Conservation (phyloP, 2,329 filamentous ascomycete genomes). For the Acephala macrosclerotiorum region DNA sequence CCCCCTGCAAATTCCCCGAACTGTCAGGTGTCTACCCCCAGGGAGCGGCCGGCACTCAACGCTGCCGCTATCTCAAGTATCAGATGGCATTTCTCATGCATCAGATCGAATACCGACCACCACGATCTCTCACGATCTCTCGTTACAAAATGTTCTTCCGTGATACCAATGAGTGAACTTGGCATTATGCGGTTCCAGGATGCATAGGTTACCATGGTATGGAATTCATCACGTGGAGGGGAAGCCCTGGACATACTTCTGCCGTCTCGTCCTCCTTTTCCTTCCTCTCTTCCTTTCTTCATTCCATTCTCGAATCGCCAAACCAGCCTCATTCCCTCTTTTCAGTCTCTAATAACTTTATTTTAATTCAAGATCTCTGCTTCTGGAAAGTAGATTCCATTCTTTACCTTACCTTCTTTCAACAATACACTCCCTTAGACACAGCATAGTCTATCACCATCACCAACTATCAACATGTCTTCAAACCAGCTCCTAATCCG, state of each 20-base stretch:
- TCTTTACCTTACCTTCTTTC: too few relatives aligned
- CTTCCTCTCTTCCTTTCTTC: background rate
- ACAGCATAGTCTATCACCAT: too few relatives aligned
- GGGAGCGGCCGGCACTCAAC: background rate
- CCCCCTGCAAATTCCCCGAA: background rate
- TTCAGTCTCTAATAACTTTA: too few relatives aligned
- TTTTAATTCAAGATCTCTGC: conserved; percentile 14
- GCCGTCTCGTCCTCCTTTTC: background rate
- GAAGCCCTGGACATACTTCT: conserved; percentile 4
- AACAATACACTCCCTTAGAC: background rate
- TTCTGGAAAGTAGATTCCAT: conserved; percentile 24
- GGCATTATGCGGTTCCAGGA: background rate
- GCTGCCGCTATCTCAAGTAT: conserved; percentile 12
- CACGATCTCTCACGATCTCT: background rate
- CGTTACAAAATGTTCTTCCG: conserved; percentile 7
- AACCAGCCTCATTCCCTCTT: background rate
- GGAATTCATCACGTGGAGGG: background rate
- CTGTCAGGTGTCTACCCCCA: conserved; percentile 1
- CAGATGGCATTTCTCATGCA: conserved; percentile 16
- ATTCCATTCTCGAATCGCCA: conserved; percentile 9
- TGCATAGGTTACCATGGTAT: background rate
- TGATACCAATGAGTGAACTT: background rate
- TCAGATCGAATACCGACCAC: conserved; percentile 8
- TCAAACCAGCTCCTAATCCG: conserved; percentile 10
- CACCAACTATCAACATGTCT: conserved; percentile 6